phyloP scores from a whole-genome alignment of 2,329 filamentous ascomycete genomes.

The Fusarium humuli region DNA sequence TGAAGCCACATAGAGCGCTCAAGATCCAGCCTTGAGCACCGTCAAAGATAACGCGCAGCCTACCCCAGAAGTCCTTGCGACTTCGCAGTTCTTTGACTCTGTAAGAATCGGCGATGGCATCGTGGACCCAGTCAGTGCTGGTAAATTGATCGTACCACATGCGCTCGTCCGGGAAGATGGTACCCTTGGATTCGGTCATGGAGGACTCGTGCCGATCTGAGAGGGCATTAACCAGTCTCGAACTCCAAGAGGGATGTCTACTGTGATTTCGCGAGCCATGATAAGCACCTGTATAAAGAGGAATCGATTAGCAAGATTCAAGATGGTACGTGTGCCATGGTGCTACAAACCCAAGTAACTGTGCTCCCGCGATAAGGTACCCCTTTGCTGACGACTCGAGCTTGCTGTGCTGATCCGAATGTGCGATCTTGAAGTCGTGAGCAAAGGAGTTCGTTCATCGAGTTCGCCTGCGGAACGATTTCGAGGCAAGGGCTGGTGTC shows the following conservation, averaged over 20 bases:
- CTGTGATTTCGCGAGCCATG: constrained; percentile 63
- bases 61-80: constrained; percentile 87
- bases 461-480: constrained; percentile 48
- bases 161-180: constrained; percentile 81
- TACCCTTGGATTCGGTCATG: constrained; percentile 72
- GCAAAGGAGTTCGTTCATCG: constrained; percentile 60
- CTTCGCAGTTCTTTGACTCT: constrained; percentile 85
- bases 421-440: constrained; percentile 56
- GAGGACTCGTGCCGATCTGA: constrained; percentile 65
- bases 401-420: constrained; percentile 54
- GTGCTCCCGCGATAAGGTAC: constrained; percentile 54
- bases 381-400: constrained; percentile 44
- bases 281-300: constrained; percentile 50
- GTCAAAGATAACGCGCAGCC: constrained; percentile 80
- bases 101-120: constrained; percentile 93
- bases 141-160: constrained; percentile 99
- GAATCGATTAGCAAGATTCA: constrained; percentile 19
- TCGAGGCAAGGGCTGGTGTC: constrained; percentile 44
- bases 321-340: background rate
- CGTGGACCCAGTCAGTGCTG: constrained; percentile 97
- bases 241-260: constrained; percentile 68
- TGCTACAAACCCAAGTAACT: constrained; percentile 56
- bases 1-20: constrained; percentile 86
- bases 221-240: constrained; percentile 72
- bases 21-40: constrained; percentile 94